Base-by-base conservation (phyloP, 2,329 filamentous ascomycete genomes). In the Claviceps lovelessii region DNA sequence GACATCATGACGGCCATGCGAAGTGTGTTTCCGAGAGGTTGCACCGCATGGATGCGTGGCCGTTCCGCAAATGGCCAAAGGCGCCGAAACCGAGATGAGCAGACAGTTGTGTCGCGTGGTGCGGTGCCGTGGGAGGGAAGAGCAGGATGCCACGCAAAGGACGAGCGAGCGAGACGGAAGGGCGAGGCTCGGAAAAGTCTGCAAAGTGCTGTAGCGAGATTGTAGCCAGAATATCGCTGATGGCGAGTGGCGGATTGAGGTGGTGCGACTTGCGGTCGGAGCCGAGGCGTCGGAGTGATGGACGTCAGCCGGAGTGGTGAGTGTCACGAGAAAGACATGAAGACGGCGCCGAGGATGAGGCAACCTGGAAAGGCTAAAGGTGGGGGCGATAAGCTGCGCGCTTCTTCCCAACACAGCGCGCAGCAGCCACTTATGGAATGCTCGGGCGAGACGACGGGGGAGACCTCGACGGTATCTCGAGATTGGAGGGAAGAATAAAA, bases 1-100 rank as follows among this genome's bases (percentile, higher is more conserved):
- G 54, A 50, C 64, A 67, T 67, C 5, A 51, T 31, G n/a, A 53
- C 48, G n/a, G 44, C 42, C 8, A 5, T 53, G 33, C 11, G 8
- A 5, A 19, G 33, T 23, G 33, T 23, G 33, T 31, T 23, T 47
- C 7, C 51, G 19, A 31, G 44, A 15, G 42, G 17, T 31, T 29
- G 33, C 8, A 19, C 19, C 8, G 33, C 33, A 47, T 17, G 11
- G 5, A 47, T 8, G 23, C 15, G 44, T 10, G 7, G n/a, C 29
- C 11, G 15, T 42, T 15, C 17, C 17, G 17, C 29, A 13, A 23
- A 4, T 19, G 13, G n/a, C 5, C n/a, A n/a, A 17, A 17, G 13
- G 6, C 28, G 45, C 23, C 44, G 8, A 7, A 46, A 15, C 5
- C 8, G 19, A 8, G 5, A 31, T 44, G 13, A 39, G 35, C 28